These are phyloP conservation scores for Monoraphidium neglectum DNA, from an alignment of 139 green algal species.

Conservation along the genomic window DNA sequence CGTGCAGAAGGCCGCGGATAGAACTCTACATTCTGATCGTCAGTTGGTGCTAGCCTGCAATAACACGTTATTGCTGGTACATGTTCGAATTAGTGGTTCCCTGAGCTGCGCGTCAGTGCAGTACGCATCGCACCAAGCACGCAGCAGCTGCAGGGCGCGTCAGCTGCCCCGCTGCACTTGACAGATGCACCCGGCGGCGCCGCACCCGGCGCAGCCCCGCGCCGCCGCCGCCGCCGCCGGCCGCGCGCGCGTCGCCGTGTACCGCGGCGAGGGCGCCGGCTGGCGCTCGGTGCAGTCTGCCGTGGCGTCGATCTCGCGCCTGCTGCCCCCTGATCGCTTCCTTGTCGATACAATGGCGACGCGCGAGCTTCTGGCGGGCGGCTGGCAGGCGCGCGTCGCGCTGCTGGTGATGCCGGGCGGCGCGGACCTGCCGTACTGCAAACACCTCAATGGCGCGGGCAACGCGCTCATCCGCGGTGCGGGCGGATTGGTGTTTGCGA, in stretches of 20 bases:
- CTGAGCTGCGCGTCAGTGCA: too few species aligned
- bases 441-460: slow-evolving; percentile 64
- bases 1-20: too few species aligned
- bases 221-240: too few species aligned
- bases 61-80: too few species aligned
- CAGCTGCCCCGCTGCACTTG: too few species aligned
- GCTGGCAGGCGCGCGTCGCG: slow-evolving; percentile 40
- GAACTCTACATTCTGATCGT: too few species aligned
- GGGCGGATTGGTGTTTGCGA: not conserved
- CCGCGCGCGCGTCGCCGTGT: slow-evolving; percentile 32
- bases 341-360: slow-evolving; percentile 27
- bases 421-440: slow-evolving; percentile 79
- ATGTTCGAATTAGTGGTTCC: too few species aligned
- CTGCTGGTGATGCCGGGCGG: slow-evolving; percentile 75
- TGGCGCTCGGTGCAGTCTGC: slow-evolving; percentile 40
- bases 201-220: too few species aligned
- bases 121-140: too few species aligned
- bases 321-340: slow-evolving; percentile 22
- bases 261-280: slow-evolving; percentile 61
- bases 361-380: slow-evolving; percentile 50
- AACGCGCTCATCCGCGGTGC: slow-evolving; percentile 64
- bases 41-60: too few species aligned
- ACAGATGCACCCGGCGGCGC: too few species aligned
- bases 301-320: slow-evolving; percentile 24
- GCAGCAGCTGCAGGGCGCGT: too few species aligned